Conservation (phyloP, 1,284 basidiomycete species). For the Ceratobasidium sp. region DNA sequence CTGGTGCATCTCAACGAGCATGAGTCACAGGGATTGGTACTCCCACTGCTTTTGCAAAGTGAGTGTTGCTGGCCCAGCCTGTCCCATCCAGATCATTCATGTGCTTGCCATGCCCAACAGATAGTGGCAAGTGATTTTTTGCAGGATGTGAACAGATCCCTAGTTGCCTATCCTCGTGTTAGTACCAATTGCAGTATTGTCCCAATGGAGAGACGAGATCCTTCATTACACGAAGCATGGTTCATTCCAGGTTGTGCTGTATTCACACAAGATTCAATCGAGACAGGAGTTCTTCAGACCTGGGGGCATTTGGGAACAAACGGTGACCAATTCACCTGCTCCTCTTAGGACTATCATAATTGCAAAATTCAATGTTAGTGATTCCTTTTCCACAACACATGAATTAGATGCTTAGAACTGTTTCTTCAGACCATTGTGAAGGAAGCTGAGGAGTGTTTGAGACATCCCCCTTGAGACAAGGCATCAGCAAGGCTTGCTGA, state of each 20-base stretch:
- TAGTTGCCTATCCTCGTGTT: neutral
- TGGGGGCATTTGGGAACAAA: neutral
- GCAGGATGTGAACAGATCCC: neutral
- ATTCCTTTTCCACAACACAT: neutral
- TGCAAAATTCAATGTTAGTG: neutral
- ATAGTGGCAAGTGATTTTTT: too few relatives aligned
- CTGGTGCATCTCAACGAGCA: neutral
- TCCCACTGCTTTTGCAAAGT: neutral
- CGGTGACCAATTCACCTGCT: neutral
- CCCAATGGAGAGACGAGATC: conserved; percentile 1
- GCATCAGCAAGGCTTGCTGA: too few relatives aligned
- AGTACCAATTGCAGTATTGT: neutral
- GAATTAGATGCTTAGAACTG: too few relatives aligned
- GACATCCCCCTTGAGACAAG: neutral
- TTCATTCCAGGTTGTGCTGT: neutral
- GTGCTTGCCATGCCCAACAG: too few relatives aligned
- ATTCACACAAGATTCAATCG: neutral
- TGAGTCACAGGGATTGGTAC: neutral
- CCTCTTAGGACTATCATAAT: neutral
- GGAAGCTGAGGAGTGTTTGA: neutral
- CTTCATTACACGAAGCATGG: neutral
- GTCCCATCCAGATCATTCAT: too few relatives aligned
- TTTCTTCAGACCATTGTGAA: neutral
- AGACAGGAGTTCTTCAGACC: neutral
- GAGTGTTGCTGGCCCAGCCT: too few relatives aligned